These are phyloP conservation scores for Termitomyces sp. DNA, from an alignment of 768 basidiomycete species.

Conservation along the genomic window DNA sequence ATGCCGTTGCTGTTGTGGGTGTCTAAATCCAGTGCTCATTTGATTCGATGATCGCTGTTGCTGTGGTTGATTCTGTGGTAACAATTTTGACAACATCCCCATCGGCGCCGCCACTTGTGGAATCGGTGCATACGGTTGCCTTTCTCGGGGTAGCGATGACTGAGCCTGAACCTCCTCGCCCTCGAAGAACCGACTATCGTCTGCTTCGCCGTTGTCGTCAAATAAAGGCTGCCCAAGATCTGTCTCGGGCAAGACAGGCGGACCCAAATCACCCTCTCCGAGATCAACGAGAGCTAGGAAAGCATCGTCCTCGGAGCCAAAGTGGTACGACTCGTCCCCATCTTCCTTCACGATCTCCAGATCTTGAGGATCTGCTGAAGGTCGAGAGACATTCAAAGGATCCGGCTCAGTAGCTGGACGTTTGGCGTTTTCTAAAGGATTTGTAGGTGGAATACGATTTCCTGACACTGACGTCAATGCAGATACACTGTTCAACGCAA, in stretches of 20 bases:
- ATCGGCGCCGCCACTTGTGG: not conserved
- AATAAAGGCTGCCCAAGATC: constrained; percentile 47
- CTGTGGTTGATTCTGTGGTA: constrained; percentile 8
- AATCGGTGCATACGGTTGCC: constrained; percentile 4
- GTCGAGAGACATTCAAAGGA: constrained; percentile 11
- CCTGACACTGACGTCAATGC: not conserved
- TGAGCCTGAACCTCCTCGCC: constrained; percentile 4
- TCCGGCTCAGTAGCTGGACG: not conserved
- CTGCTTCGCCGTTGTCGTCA: constrained; percentile 23
- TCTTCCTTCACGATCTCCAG: constrained; percentile 5
- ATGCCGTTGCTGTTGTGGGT: not conserved
- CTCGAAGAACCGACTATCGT: constrained; percentile 24
- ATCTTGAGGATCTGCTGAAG: constrained; percentile 6
- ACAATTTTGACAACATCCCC: constrained; percentile 11
- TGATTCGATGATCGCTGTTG: constrained; percentile 3
- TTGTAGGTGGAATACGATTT: not conserved
- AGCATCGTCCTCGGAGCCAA: constrained; percentile 66
- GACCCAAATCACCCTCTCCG: constrained; percentile 44
- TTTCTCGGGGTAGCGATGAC: constrained; percentile 7
- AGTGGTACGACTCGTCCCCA: constrained; percentile 43
- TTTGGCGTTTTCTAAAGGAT: not conserved
- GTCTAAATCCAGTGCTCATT: not conserved
- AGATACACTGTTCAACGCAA: constrained; percentile 1
- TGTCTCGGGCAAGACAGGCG: constrained; percentile 40
- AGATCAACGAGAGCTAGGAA: constrained; percentile 60